Evolutionary conservation across 1,284 basidiomycete genomes (phyloP).

Genomic region (Marasmius sp.): DNA sequence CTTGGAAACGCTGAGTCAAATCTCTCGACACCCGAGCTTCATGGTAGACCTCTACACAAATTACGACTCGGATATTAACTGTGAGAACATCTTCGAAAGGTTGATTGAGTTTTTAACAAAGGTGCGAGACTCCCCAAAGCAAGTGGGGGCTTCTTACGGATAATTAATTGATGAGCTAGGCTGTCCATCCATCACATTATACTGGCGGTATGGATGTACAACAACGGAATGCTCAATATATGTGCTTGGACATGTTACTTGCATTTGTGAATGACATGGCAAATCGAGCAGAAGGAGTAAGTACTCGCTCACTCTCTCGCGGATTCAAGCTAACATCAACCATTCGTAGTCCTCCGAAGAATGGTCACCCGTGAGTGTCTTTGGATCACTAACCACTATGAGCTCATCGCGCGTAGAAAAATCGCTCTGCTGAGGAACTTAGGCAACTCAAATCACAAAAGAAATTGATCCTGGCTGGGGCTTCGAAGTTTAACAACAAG

Average conservation of each 20-base stretch:
- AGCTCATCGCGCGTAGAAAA: slow-evolving; percentile 39
- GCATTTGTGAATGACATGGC: slow-evolving; percentile 90
- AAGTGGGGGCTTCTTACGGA: not conserved
- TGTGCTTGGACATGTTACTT: slow-evolving; percentile 89
- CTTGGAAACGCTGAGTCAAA: slow-evolving; percentile 84
- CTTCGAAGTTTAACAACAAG: slow-evolving; percentile 91
- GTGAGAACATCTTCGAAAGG: slow-evolving; percentile 93
- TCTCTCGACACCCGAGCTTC: slow-evolving; percentile 81
- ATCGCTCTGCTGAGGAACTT: slow-evolving; percentile 58
- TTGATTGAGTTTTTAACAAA: slow-evolving; percentile 89
- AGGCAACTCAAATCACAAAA: slow-evolving; percentile 82
- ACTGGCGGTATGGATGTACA: slow-evolving; percentile 66
- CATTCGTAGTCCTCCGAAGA: slow-evolving; percentile 35
- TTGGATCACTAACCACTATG: not conserved
- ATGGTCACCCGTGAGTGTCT: slow-evolving; percentile 60
- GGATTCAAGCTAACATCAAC: slow-evolving; percentile 6
- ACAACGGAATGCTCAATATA: slow-evolving; percentile 78
- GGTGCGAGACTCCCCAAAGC: slow-evolving; percentile 36
- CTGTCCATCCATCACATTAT: slow-evolving; percentile 70
- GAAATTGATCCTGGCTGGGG: slow-evolving; percentile 82
- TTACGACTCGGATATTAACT: slow-evolving; percentile 96
- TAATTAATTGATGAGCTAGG: slow-evolving; percentile 39
- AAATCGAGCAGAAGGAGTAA: slow-evolving; percentile 69
- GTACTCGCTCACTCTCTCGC: slow-evolving; percentile 27
- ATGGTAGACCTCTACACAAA: slow-evolving; percentile 96